Percentiles rank a stretch among this genome's conserved stretches.
phyloP scores from a whole-genome alignment of 345 rosid species.

The Luvunga scandens region DNA sequence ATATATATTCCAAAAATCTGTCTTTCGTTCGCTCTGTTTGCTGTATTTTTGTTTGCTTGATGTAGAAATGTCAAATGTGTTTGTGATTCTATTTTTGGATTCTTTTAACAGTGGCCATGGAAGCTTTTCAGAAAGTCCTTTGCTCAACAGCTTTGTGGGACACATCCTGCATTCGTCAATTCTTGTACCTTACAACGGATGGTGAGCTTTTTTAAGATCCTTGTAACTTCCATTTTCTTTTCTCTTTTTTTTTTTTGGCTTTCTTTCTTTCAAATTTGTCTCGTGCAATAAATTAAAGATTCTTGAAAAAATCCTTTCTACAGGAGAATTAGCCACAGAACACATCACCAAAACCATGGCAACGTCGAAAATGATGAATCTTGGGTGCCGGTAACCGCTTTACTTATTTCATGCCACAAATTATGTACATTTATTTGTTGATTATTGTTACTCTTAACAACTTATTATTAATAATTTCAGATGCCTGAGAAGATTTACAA shows the following conservation, averaged over 20 bases:
- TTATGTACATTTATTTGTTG: not conserved
- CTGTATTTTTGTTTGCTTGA: not conserved
- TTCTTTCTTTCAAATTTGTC: not conserved
- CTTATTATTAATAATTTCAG: constrained; percentile 28
- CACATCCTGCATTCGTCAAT: constrained; percentile 74
- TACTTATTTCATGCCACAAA: constrained; percentile 1
- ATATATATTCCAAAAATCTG: not conserved
- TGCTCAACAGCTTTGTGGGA: constrained; percentile 56
- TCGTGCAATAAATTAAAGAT: not conserved
- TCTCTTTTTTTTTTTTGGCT: too few relatives aligned
- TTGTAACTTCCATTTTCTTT: not conserved
- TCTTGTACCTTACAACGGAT: constrained; percentile 90
- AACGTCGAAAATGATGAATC: constrained; percentile 85
- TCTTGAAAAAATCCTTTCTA: not conserved
- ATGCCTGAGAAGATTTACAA: constrained; percentile 58
- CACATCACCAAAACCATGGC: constrained; percentile 89
- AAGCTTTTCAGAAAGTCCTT: constrained; percentile 65
- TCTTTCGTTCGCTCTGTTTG: not conserved
- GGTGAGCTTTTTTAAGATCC: constrained; percentile 34
- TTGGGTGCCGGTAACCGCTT: constrained; percentile 66
- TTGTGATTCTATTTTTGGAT: constrained; percentile 5
- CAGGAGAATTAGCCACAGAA: constrained; percentile 91
- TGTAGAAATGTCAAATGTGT: constrained; percentile 13
- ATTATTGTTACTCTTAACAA: not conserved
- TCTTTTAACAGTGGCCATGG: constrained; percentile 66